Evolutionary conservation across 495 filamentous ascomycete genomes (phyloP), one percentile per base, ranked within the genome.

Genomic region (Pseudoneurospora amorphoporcata): DNA sequence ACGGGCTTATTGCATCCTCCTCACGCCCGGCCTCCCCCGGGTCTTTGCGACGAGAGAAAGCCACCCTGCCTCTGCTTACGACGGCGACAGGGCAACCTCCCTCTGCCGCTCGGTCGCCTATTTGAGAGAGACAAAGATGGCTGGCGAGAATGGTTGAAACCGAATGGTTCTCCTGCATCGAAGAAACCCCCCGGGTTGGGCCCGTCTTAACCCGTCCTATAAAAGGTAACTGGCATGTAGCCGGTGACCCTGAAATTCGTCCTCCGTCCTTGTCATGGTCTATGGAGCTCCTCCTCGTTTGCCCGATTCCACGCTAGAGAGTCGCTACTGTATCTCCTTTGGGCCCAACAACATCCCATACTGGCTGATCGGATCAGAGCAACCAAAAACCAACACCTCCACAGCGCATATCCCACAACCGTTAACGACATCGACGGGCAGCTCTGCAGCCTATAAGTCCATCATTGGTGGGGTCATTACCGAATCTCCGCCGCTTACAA

Each of bases 321-420:
- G 8, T 65, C 53, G 29, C 53, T 65, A 61, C 53, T 61, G 23
- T 61, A 12, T 61, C 53, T 65, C 14, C 53, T 65, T 65, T 35
- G 14, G 29, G 53, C 53, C 53, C 53, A 65, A 65, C 53, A 17
- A 65, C 29, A 23, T 8, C 29, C 53, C 53, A 61, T 65, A 29
- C 70, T 74, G 72, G 61, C 72, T 71, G 70, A 73, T 74, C 69
- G 71, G 75, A 73, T 75, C 73, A 73, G 69, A 73, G 73, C 68
- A 69, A 72, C 72, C 70, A 70, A 70, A 71, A 39, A 38, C 65
- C 65, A 43, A 68, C 68, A 65, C 53, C 23, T 61, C 53, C 53
- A 32, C 53, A 65, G 29, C 53, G 53, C 29, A 65, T 38, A 69
- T 69, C 61, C 19, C 71, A 71, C 72, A 29, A 74, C 47, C 42